phyloP scores from a whole-genome alignment of 1,284 basidiomycete species.

The Ceraceosorus bombacis region DNA sequence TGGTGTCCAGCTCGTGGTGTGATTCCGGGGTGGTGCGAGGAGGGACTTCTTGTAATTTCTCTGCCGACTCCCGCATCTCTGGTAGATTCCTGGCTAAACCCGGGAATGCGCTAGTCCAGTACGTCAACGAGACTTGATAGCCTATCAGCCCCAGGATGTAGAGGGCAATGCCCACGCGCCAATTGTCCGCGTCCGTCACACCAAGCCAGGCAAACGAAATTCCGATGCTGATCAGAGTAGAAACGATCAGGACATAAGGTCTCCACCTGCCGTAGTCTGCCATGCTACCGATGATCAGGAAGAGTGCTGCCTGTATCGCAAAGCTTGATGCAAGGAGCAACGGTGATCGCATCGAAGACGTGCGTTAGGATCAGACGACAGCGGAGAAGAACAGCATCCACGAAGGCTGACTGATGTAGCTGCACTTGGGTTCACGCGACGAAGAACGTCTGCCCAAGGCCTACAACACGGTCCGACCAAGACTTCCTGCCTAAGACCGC shows the following conservation, averaged over 20 bases:
- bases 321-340: constrained; percentile 19
- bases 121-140: constrained; percentile 70
- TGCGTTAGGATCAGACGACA: not conserved
- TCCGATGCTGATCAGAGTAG: constrained; percentile 20
- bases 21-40: constrained; percentile 52
- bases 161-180: constrained; percentile 66
- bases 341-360: constrained; percentile 11
- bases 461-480: not conserved
- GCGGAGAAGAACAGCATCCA: not conserved
- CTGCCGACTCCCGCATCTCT: constrained; percentile 56
- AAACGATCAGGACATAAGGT: constrained; percentile 25
- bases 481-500: not conserved
- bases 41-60: constrained; percentile 4
- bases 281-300: constrained; percentile 71
- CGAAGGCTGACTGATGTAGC: not conserved
- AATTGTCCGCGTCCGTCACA: constrained; percentile 58
- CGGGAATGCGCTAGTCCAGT: constrained; percentile 74
- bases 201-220: constrained; percentile 19
- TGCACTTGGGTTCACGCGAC: not conserved
- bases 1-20: constrained; percentile 66
- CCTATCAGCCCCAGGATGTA: constrained; percentile 75
- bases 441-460: constrained; percentile 4
- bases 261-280: constrained; percentile 20
- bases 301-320: constrained; percentile 52
- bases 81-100: constrained; percentile 70